phyloP scores from a whole-genome alignment of 257 asterid species.

The Osmanthus fragrans region DNA sequence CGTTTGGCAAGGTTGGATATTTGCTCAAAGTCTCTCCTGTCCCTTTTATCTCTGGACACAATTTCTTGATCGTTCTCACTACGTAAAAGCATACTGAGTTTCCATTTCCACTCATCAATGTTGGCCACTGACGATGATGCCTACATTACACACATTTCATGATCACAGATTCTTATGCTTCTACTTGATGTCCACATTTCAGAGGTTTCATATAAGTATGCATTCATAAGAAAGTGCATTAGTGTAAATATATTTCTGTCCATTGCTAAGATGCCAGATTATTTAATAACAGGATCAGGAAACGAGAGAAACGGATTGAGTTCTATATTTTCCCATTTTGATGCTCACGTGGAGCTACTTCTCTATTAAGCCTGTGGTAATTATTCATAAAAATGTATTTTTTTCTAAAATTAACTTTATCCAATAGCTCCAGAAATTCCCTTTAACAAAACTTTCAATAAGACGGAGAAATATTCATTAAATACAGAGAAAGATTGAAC shows the following conservation, averaged over 20 bases:
- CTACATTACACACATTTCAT: conserved; percentile 37
- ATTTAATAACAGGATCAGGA: not conserved
- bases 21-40: conserved; percentile 89
- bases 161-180: conserved; percentile 3
- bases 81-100: conserved; percentile 75
- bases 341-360: not conserved
- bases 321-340: not conserved
- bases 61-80: conserved; percentile 77
- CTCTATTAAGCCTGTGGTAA: not conserved
- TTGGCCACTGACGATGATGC: conserved; percentile 97
- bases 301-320: not conserved
- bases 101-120: conserved; percentile 99
- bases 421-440: not conserved
- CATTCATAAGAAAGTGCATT: not conserved
- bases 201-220: conserved; percentile 1
- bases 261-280: not conserved
- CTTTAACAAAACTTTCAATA: not conserved
- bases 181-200: conserved; percentile 5
- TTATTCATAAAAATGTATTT: not conserved
- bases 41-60: conserved; percentile 87
- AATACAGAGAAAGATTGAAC: not conserved
- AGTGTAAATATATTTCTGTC: not conserved
- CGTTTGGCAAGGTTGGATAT: conserved; percentile 86
- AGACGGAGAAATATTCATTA: not conserved
- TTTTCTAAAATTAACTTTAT: not conserved